A percentile compares a stretch with the other conserved stretches of the same genome.
Evolutionary conservation across 2,329 filamentous ascomycete species (phyloP).

Genomic region (Cytospora piceicola): DNA sequence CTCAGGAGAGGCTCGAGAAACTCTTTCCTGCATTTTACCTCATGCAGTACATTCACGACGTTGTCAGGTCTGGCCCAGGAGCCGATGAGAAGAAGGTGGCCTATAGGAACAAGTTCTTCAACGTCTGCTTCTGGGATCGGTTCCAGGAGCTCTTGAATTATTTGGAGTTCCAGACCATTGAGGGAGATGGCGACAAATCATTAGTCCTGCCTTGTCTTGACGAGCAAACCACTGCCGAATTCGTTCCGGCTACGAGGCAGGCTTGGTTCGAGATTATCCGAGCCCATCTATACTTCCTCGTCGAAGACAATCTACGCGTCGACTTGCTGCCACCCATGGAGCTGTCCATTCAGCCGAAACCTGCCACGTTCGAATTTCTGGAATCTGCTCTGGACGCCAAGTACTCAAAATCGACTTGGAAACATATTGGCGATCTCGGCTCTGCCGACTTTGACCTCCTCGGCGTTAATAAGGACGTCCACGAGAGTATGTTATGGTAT

Average conservation of each 20-base stretch:
- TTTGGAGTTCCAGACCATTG: conserved; percentile 20
- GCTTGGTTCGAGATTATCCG: conserved; percentile 27
- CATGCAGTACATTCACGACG: conserved; percentile 28
- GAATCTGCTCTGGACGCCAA: conserved; percentile 17
- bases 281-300: conserved; percentile 27
- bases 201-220: conserved; percentile 23
- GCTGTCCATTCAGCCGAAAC: conserved; percentile 15
- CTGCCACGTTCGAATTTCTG: conserved; percentile 16
- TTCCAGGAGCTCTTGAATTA: conserved; percentile 18
- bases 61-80: conserved; percentile 17
- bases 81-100: conserved; percentile 23
- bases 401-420: conserved; percentile 22
- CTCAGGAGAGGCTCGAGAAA: conserved; percentile 32
- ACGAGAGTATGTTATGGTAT: conserved; percentile 37
- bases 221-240: not conserved
- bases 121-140: conserved; percentile 23
- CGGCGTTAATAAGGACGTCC: conserved; percentile 33
- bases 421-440: conserved; percentile 22
- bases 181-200: conserved; percentile 20
- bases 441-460: conserved; percentile 33
- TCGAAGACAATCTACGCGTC: conserved; percentile 18
- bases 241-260: conserved; percentile 16
- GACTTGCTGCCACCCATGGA: conserved; percentile 18
- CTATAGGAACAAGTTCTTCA: conserved; percentile 30
- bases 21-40: conserved; percentile 28